Evolutionary conservation across 371 early-diverging fungal species (phyloP).

Genomic region (Mucor piriformis): DNA sequence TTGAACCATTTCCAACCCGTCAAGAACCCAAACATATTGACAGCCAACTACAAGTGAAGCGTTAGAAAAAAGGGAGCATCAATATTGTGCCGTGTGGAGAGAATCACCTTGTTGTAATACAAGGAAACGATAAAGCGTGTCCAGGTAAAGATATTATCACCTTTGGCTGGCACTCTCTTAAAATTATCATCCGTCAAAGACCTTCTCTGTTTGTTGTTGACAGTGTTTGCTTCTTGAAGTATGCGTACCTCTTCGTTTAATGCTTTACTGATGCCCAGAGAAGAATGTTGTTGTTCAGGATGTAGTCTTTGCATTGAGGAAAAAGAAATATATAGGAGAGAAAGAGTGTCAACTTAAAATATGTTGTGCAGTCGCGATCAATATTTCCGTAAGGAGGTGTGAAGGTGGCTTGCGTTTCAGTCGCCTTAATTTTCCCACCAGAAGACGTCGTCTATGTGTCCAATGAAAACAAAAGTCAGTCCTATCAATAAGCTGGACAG

Average conservation of each 20-base stretch:
- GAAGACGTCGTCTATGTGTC: too few relatives aligned
- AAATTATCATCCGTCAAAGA: slow-evolving; percentile 35
- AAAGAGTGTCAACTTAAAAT: slow-evolving; percentile 2
- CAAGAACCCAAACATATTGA: slow-evolving; percentile 45
- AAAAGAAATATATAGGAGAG: not conserved
- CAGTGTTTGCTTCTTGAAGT: slow-evolving; percentile 9
- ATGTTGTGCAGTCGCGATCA: not conserved
- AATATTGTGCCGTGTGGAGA: too few relatives aligned
- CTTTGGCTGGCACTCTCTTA: slow-evolving; percentile 31
- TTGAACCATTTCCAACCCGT: slow-evolving; percentile 54
- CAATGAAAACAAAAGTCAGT: too few relatives aligned
- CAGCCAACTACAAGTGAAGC: slow-evolving; percentile 36
- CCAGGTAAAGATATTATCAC: slow-evolving; percentile 34
- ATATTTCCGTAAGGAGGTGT: not conserved
- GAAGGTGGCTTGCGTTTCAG: too few relatives aligned
- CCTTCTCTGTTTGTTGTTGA: slow-evolving; percentile 11
- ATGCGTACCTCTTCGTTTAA: slow-evolving; percentile 22
- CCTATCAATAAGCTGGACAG: too few relatives aligned
- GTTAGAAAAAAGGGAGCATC: too few relatives aligned
- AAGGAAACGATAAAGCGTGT: slow-evolving; percentile 40
- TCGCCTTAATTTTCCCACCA: too few relatives aligned
- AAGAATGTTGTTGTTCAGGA: slow-evolving; percentile 36
- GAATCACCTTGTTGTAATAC: slow-evolving; percentile 50
- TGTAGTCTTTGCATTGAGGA: slow-evolving; percentile 19
- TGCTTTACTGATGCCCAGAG: slow-evolving; percentile 46